Evolutionary conservation across 176 grass and related monocot genomes (phyloP).

Genomic region (Canna indica): DNA sequence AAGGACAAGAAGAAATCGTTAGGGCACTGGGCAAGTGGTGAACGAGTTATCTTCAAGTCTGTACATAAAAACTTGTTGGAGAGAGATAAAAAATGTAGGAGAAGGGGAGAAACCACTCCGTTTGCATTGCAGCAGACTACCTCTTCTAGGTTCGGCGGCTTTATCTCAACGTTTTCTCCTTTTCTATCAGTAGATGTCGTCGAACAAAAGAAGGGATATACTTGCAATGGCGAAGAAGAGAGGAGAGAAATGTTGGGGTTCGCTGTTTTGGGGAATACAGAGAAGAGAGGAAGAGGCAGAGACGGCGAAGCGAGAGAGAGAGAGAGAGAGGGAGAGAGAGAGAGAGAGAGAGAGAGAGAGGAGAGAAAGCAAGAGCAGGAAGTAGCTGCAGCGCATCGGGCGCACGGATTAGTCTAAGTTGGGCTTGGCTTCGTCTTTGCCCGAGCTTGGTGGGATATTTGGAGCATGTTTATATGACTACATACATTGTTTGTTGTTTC

Average conservation of each 20-base stretch:
- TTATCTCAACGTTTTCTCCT: not conserved
- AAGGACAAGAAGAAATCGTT: not conserved
- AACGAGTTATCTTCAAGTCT: not conserved
- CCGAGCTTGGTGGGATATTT: too few species aligned
- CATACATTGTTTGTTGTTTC: too few species aligned
- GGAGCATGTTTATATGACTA: too few species aligned
- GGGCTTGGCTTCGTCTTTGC: not conserved
- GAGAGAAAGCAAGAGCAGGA: not conserved
- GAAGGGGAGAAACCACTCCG: not conserved
- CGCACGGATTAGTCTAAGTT: not conserved
- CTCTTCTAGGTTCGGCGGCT: not conserved
- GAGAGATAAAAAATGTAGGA: slow-evolving; percentile 1
- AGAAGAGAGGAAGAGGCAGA: not conserved
- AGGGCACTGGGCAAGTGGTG: not conserved
- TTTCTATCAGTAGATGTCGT: not conserved
- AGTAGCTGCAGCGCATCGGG: not conserved
- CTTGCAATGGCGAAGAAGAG: not conserved
- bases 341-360: not conserved
- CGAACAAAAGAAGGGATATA: not conserved
- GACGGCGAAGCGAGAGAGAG: not conserved
- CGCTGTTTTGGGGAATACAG: not conserved
- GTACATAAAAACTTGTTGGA: not conserved
- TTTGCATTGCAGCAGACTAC: not conserved
- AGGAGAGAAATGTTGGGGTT: not conserved
- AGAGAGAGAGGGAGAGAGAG: not conserved